A percentile compares a stretch with the other conserved stretches of the same genome.
phyloP scores from a whole-genome alignment of 2,329 filamentous ascomycete species.

The Dactylellina sp. region DNA sequence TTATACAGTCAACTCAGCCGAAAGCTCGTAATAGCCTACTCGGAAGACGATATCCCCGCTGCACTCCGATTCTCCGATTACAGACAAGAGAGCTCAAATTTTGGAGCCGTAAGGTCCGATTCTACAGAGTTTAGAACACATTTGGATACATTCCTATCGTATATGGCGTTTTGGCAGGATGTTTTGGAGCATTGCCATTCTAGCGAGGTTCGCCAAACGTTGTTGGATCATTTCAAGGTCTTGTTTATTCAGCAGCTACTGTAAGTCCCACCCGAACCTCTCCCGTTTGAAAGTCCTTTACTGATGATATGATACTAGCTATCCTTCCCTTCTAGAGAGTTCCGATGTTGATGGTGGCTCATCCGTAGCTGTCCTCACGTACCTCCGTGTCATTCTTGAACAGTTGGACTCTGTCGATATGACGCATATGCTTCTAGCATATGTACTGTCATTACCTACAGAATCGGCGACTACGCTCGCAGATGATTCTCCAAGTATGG shows the following conservation, averaged over 20 bases:
- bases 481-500: slow-evolving; percentile 67
- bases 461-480: slow-evolving; percentile 67
- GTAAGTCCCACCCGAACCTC: slow-evolving; percentile 68
- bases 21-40: slow-evolving; percentile 83
- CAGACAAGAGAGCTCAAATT: slow-evolving; percentile 69
- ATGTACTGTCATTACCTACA: slow-evolving; percentile 84
- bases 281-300: slow-evolving; percentile 24
- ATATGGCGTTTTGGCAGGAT: slow-evolving; percentile 97
- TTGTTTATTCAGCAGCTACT: slow-evolving; percentile 94
- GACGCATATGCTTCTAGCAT: slow-evolving; percentile 91
- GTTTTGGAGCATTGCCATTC: slow-evolving; percentile 95
- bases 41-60: slow-evolving; percentile 79
- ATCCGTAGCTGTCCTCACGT: slow-evolving; percentile 93
- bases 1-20: slow-evolving; percentile 77
- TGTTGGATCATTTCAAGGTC: slow-evolving; percentile 96
- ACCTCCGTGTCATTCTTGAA: slow-evolving; percentile 89
- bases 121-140: slow-evolving; percentile 83
- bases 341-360: slow-evolving; percentile 97
- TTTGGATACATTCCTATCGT: slow-evolving; percentile 91
- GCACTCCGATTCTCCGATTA: slow-evolving; percentile 92
- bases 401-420: slow-evolving; percentile 92
- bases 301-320: slow-evolving; percentile 68
- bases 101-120: slow-evolving; percentile 75
- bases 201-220: slow-evolving; percentile 87
- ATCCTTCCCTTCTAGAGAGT: slow-evolving; percentile 94